phyloP scores from a whole-genome alignment of 1,139 yeast genomes.

The Scheffersomyces segobiensis region DNA sequence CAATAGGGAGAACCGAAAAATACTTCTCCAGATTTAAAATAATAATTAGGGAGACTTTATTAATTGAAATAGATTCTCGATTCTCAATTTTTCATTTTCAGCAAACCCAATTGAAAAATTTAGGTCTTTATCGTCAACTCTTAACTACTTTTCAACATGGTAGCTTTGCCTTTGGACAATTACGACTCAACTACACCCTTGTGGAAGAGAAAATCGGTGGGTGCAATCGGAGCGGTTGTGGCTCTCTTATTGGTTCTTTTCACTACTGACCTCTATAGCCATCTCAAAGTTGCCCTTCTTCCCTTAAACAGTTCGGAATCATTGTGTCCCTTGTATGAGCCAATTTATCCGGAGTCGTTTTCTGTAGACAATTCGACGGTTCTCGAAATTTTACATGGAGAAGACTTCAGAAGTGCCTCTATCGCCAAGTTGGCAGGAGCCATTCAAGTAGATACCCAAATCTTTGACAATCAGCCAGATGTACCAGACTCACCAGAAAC shows the following conservation, averaged over 20 bases:
- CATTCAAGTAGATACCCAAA: constrained; percentile 45
- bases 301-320: constrained; percentile 17
- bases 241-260: constrained; percentile 18
- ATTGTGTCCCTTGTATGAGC: constrained; percentile 32
- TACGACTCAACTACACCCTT: neutral
- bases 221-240: constrained; percentile 10
- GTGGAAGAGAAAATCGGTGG: constrained; percentile 6
- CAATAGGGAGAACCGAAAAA: neutral
- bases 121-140: neutral
- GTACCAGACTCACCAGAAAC: constrained; percentile 36
- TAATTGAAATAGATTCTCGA: too few relatives aligned
- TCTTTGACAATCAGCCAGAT: constrained; percentile 45
- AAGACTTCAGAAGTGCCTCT: constrained; percentile 34
- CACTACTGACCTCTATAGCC: constrained; percentile 23
- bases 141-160: constrained; percentile 2
- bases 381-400: constrained; percentile 30
- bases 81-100: too few relatives aligned
- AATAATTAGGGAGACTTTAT: neutral
- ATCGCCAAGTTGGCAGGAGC: constrained; percentile 42
- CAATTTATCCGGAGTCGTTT: constrained; percentile 32
- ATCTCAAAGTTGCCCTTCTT: constrained; percentile 22
- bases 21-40: neutral
- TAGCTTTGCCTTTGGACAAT: constrained; percentile 9
- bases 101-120: neutral
- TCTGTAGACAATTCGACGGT: constrained; percentile 37